Percentiles rank a stretch among this genome's conserved stretches.
Conservation (phyloP, 495 filamentous ascomycete genomes). For the Tuber brumale region DNA sequence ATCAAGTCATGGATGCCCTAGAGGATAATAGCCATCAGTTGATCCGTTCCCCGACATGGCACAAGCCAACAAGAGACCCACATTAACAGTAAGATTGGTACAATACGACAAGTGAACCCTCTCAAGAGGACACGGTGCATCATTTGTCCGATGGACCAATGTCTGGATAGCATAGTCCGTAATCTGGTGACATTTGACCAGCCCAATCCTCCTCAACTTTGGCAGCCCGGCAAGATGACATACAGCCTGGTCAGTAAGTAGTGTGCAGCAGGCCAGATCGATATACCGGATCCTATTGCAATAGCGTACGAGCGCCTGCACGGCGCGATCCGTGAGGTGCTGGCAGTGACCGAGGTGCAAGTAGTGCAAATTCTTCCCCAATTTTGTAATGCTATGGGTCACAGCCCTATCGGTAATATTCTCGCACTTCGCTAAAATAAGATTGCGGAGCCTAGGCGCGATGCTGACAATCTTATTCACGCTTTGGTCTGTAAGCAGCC, state of each 20-base stretch:
- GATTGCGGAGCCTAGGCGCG: constrained; percentile 81
- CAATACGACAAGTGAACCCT: constrained; percentile 97
- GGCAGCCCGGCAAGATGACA: constrained; percentile 75
- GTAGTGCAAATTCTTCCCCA: constrained; percentile 94
- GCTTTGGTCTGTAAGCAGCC: constrained; percentile 72
- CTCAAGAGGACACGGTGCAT: constrained; percentile 57
- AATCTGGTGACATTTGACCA: constrained; percentile 88
- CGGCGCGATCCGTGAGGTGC: constrained; percentile 79
- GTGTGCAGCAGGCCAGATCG: constrained; percentile 88
- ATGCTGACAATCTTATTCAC: constrained; percentile 78
- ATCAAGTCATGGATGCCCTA: constrained; percentile 87
- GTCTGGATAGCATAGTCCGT: constrained; percentile 73
- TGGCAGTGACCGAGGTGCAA: constrained; percentile 92
- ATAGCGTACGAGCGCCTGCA: constrained; percentile 68
- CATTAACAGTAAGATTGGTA: constrained; percentile 66
- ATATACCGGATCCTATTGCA: constrained; percentile 98
- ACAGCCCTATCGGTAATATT: constrained; percentile 87
- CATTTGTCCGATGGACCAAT: constrained; percentile 48
- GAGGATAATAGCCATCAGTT: constrained; percentile 15
- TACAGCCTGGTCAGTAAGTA: constrained; percentile 82
- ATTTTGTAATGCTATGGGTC: constrained; percentile 66
- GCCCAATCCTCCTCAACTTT: constrained; percentile 84
- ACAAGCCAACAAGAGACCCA: constrained; percentile 47
- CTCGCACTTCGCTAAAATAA: constrained; percentile 89
- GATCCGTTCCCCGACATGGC: not conserved